A percentile compares a stretch with the other conserved stretches of the same genome.
Conservation (phyloP, 805 yeast species). For the Schwanniomyces polymorphus region DNA sequence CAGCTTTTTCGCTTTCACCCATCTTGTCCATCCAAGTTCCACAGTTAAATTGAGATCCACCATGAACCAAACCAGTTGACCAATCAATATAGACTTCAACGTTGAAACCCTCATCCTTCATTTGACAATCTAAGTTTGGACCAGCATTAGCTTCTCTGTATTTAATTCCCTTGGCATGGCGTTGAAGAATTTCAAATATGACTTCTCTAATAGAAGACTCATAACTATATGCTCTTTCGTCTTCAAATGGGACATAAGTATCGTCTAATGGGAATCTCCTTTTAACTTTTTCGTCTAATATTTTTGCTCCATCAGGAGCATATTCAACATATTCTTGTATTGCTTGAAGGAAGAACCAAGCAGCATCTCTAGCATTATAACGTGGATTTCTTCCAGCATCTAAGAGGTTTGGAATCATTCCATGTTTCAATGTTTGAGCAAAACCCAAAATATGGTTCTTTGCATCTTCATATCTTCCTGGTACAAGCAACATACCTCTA, state of each 20-base stretch:
- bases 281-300: constrained; percentile 69
- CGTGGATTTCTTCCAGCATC: constrained; percentile 95
- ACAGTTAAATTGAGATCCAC: constrained; percentile 91
- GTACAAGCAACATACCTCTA: constrained; percentile 75
- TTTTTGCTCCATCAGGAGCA: constrained; percentile 67
- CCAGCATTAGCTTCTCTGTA: constrained; percentile 97
- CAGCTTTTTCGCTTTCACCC: constrained; percentile 90
- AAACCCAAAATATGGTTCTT: constrained; percentile 78
- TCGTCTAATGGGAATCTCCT: constrained; percentile 92
- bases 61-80: constrained; percentile 83
- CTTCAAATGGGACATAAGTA: constrained; percentile 65
- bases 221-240: constrained; percentile 72
- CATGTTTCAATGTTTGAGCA: constrained; percentile 91
- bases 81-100: constrained; percentile 82
- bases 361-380: constrained; percentile 95
- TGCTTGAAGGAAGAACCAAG: constrained; percentile 90
- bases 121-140: constrained; percentile 79
- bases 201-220: constrained; percentile 72
- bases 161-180: constrained; percentile 87
- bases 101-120: constrained; percentile 91
- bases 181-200: constrained; percentile 74
- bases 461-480: constrained; percentile 81
- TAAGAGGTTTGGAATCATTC: constrained; percentile 86
- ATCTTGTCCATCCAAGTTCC: constrained; percentile 99
- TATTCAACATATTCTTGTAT: constrained; percentile 73